A percentile compares a stretch with the other conserved stretches of the same genome.
These are phyloP conservation scores for Neurospora terricola DNA, from an alignment of 495 filamentous ascomycete species.

Conservation along the genomic window DNA sequence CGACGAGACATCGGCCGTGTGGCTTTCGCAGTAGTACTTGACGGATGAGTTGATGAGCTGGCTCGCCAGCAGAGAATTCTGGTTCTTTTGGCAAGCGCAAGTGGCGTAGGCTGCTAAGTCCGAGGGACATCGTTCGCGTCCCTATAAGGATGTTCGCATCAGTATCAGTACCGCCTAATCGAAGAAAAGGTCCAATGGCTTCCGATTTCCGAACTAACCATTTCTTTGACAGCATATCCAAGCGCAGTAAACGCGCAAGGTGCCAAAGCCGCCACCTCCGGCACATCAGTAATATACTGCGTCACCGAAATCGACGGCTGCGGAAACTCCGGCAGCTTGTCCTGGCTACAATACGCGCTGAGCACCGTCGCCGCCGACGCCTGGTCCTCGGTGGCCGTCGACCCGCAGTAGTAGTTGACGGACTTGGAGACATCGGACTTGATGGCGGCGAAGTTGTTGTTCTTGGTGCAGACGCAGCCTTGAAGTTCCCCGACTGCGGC, in stretches of 20 bases:
- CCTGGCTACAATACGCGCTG: constrained; percentile 38
- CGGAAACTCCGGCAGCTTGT: constrained; percentile 20
- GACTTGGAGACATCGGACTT: constrained; percentile 24
- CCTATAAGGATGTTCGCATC: constrained; percentile 3
- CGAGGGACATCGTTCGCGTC: constrained; percentile 24
- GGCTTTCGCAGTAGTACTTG: constrained; percentile 27
- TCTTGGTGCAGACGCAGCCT: constrained; percentile 40
- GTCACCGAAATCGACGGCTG: constrained; percentile 28
- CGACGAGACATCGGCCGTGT: constrained; percentile 32
- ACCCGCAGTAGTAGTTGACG: constrained; percentile 31
- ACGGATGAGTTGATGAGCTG: constrained; percentile 30
- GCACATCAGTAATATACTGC: constrained; percentile 37
- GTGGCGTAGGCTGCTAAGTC: constrained; percentile 32
- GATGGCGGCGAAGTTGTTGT: constrained; percentile 34
- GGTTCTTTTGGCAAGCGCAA: constrained; percentile 39
- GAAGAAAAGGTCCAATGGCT: neutral
- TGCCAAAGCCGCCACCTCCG: constrained; percentile 30
- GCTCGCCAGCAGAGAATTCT: constrained; percentile 30
- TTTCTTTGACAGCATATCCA: constrained; percentile 25
- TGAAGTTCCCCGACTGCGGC: constrained; percentile 29
- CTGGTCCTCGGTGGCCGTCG: constrained; percentile 35
- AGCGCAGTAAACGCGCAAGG: constrained; percentile 34
- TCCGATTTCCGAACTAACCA: constrained; percentile 20
- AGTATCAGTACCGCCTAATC: neutral
- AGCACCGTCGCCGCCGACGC: constrained; percentile 33